Evolutionary conservation across 768 basidiomycete species (phyloP), one percentile per base, ranked within the genome.

Genomic region (Mrakia hoshinonis): DNA sequence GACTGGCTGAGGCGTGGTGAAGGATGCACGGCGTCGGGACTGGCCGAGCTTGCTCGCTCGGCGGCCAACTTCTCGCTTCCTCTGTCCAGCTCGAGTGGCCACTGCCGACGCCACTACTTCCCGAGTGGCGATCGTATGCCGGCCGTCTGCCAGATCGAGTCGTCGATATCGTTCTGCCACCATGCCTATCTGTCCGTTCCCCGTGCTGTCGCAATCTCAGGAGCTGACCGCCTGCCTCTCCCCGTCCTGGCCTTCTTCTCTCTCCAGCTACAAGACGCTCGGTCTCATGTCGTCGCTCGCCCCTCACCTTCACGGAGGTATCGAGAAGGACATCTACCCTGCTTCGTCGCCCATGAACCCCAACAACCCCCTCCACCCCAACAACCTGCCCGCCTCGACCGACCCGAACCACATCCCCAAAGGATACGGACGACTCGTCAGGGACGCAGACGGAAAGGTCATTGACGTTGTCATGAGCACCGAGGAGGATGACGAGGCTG

Each of bases 341-440:
- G 34, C 48, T 58, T 51, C 55, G 22, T 61, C 58, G 26, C 52
- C 70, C 12, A 26, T 52, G 18, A 66, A 61, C 58, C 65, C 47
- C 47, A 66, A 34, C 39, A 54, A 52, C 52, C 68, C 43, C 62
- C 69, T 22, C n/a, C 31, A 34, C 26, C 49, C 34, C 36, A 49
- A n/a, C 47, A 48, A 47, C 34, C 51, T 39, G 47, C 31, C 67
- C 66, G 63, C 66, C 60, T 69, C 77, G 43, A 54, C 77, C 43
- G 74, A 76, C 68, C 70, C 77, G 34, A 74, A 77, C 20, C 71
- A 49, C 7, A 81, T 86, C 61, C 86, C 85, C 15, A 85, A 82
- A 75, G 89, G 89, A 1, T 88, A 85, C 77, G 93, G 92, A 38
- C 85, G 86, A 77, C 93, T 97, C 75, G 79, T 92, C 64, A 84